A percentile compares a stretch with the other conserved stretches of the same genome.
These are phyloP conservation scores for Domatiomyces globalis DNA, from an alignment of 2,329 filamentous ascomycete genomes.

Conservation along the genomic window DNA sequence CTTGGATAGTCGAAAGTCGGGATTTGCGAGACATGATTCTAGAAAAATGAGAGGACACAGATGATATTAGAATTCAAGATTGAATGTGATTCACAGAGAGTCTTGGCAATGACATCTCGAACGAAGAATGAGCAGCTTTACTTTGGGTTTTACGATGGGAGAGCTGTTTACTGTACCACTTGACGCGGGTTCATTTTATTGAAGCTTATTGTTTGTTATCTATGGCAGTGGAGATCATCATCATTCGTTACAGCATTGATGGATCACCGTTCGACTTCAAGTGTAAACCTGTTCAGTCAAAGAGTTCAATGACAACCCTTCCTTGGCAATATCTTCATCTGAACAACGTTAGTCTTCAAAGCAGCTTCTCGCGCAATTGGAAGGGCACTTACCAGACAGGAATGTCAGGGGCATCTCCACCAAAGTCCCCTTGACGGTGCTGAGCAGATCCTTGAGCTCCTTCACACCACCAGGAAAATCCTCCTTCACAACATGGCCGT, in stretches of 20 bases:
- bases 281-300: conserved; percentile 63
- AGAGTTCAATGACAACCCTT: conserved; percentile 58
- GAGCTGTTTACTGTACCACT: too few relatives aligned
- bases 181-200: too few relatives aligned
- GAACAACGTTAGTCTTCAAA: conserved; percentile 26
- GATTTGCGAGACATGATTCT: neutral
- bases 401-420: conserved; percentile 90
- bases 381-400: conserved; percentile 30
- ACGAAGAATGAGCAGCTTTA: too few relatives aligned
- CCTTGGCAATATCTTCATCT: conserved; percentile 73
- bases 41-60: neutral
- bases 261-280: conserved; percentile 18
- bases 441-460: conserved; percentile 58
- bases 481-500: conserved; percentile 74
- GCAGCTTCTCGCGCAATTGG: neutral
- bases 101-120: too few relatives aligned
- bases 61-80: neutral
- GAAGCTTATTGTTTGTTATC: neutral
- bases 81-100: too few relatives aligned
- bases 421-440: conserved; percentile 52
- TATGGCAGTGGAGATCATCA: neutral
- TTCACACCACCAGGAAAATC: conserved; percentile 55
- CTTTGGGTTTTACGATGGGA: too few relatives aligned
- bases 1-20: conserved; percentile 1
- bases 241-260: neutral